phyloP scores from a whole-genome alignment of 441 rosid species.

The Omphalea diandra region DNA sequence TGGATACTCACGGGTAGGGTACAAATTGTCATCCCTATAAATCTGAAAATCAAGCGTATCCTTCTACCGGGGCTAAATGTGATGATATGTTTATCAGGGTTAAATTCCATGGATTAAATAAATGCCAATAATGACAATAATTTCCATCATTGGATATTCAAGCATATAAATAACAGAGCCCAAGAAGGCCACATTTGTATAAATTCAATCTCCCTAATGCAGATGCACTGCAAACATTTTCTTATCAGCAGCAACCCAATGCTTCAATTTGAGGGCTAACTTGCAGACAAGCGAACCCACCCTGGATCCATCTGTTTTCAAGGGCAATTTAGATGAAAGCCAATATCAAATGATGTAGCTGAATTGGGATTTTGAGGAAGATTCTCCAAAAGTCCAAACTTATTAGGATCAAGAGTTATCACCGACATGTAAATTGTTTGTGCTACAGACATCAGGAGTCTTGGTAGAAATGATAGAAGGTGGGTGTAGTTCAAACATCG shows the following conservation, averaged over 20 bases:
- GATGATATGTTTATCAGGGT: too few species aligned
- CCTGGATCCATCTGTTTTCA: constrained; percentile 11
- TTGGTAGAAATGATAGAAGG: constrained; percentile 43
- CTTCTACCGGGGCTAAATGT: too few species aligned
- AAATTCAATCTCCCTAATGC: too few species aligned
- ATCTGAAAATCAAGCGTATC: too few species aligned
- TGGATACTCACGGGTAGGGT: too few species aligned
- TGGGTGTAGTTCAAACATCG: constrained; percentile 49
- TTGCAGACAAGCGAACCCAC: neutral
- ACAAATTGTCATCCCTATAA: too few species aligned
- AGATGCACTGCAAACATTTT: too few species aligned
- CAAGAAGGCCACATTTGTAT: too few species aligned
- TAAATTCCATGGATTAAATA: too few species aligned
- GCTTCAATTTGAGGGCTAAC: neutral
- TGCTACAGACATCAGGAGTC: constrained; percentile 38
- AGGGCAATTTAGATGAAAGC: constrained; percentile 6
- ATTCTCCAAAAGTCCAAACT: constrained; percentile 1
- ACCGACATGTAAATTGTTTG: constrained; percentile 16
- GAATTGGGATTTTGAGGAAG: neutral
- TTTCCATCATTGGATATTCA: too few species aligned
- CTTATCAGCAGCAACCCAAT: neutral
- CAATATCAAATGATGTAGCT: neutral
- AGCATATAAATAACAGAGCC: too few species aligned
- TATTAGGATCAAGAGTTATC: constrained; percentile 19
- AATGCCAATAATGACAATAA: too few species aligned